Conservation (phyloP, 1,284 basidiomycete genomes). For the Retiboletus flavoniger region DNA sequence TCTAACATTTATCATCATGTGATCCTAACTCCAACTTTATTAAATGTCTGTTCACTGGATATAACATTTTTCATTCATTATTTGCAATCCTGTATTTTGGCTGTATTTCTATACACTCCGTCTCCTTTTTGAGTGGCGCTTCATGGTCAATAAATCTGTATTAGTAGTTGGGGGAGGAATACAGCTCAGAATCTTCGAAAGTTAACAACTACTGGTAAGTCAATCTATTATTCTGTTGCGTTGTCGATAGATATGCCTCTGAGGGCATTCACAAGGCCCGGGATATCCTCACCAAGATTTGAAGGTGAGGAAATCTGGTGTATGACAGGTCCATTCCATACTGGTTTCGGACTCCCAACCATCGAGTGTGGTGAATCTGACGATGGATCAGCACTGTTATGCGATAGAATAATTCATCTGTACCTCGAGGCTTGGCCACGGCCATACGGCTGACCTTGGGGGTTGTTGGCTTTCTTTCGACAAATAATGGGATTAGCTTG, state of each 20-base stretch:
- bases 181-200: not conserved
- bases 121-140: not conserved
- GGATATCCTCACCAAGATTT: constrained; percentile 2
- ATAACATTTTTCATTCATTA: not conserved
- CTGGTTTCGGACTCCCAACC: constrained; percentile 2
- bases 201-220: not conserved
- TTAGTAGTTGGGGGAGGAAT: not conserved
- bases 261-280: constrained; percentile 10
- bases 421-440: constrained; percentile 48
- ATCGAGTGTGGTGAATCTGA: constrained; percentile 21
- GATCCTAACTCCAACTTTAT: not conserved
- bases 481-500: constrained; percentile 55
- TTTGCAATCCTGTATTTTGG: not conserved
- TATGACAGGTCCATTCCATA: not conserved
- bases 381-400: not conserved
- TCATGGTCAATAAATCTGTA: not conserved
- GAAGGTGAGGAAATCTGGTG: not conserved
- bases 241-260: constrained; percentile 13
- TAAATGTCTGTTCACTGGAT: not conserved
- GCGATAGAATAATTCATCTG: constrained; percentile 1
- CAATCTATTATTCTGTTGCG: not conserved
- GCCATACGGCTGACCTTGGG: constrained; percentile 49
- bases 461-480: constrained; percentile 35
- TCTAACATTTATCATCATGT: not conserved
- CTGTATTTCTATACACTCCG: not conserved